Conservation (phyloP, 257 asterid species). For the Leptodermis oblonga region DNA sequence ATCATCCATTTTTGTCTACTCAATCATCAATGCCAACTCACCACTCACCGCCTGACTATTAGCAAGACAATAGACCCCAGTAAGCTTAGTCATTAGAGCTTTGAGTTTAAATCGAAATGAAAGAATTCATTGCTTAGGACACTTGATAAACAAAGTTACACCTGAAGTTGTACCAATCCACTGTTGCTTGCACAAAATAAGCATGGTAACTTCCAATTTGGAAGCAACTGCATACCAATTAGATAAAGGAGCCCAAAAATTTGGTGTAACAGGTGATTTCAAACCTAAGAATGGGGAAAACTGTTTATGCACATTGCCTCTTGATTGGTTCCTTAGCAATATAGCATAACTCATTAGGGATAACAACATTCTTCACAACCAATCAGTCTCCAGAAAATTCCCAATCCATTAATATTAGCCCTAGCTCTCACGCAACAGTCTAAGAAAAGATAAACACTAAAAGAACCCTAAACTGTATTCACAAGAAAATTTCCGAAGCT, state of each 20-base stretch:
- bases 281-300: not conserved
- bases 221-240: not conserved
- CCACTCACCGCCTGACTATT: not conserved
- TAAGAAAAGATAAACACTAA: not conserved
- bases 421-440: not conserved
- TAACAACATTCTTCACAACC: not conserved
- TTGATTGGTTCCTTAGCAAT: not conserved
- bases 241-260: not conserved
- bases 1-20: conserved; percentile 5
- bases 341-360: not conserved
- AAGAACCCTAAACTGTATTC: not conserved
- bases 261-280: not conserved
- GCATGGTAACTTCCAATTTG: not conserved
- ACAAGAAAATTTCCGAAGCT: not conserved
- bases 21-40: not conserved
- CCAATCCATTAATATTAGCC: not conserved
- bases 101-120: not conserved
- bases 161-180: not conserved
- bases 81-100: not conserved
- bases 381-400: not conserved
- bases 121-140: not conserved
- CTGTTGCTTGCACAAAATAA: not conserved
- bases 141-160: not conserved
- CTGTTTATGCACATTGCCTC: not conserved
- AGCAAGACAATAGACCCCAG: not conserved